Evolutionary conservation across 768 basidiomycete species (phyloP), one percentile per base, ranked within the genome.

Genomic region (Floccularia luteovirens): DNA sequence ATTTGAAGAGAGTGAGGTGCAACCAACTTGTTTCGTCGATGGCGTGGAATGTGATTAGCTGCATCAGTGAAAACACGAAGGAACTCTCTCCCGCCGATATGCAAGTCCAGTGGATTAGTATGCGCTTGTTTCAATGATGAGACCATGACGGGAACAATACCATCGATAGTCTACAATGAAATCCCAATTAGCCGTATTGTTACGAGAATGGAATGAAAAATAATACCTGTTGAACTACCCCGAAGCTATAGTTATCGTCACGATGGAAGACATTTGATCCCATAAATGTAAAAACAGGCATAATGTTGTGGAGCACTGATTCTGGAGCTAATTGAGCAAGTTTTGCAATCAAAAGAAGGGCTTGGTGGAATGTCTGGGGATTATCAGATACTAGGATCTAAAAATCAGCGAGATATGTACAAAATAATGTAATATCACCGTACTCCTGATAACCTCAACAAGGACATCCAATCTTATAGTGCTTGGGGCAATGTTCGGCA

Each of bases 261-360:
- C 92, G 76, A 54, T 96, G 94, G 67, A 97, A 89, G 13, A 97
- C 82, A 46, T 90, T 93, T n/a, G 93, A 90, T 14, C 96, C 94
- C 90, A 98, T 97, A 64, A 97, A 98, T 0, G 93, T 97, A 67
- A 99, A 98, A 32, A 99, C 82, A 3, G 96, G 94, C 90, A 99
- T 96, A 37, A 97, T 75, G 49, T 94, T 91, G 53, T 88, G 90
- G 10, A 98, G 69, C 22, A 94, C 90, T 8, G 90, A 87, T 41
- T 93, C 90, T 0, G 94, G 92, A 0, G 84, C 81, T 24, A 97
- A 67, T 13, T 81, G 75, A 2, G 90, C 87, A 41, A 98, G 60
- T 45, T 72, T 83, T 4, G 91, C 83, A 61, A 96, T 83, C 23
- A 98, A 69, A 19, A 97, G 69, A 2, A 98, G 66, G 0, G 91